Evolutionary conservation across 2,329 filamentous ascomycete genomes (phyloP).

Genomic region (Aspergillus pseudoterreus): DNA sequence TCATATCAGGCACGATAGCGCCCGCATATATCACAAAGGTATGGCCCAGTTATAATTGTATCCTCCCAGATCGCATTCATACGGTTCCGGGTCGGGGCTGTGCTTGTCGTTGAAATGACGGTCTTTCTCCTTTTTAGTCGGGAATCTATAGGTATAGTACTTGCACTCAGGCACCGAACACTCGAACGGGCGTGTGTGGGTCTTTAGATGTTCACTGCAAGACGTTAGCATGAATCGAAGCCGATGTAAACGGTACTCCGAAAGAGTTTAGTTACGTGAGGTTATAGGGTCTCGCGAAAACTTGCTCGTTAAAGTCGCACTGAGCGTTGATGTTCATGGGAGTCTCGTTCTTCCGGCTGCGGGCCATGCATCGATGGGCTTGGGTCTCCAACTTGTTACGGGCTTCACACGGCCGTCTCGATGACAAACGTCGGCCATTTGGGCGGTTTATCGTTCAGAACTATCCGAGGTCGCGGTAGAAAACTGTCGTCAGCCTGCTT

Average conservation of each 20-base stretch:
- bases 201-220: slow-evolving; percentile 86
- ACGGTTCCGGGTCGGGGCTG: slow-evolving; percentile 72
- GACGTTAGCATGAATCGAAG: slow-evolving; percentile 7
- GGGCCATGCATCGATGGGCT: too few relatives aligned
- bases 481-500: too few relatives aligned
- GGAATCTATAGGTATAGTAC: slow-evolving; percentile 86
- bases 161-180: slow-evolving; percentile 80
- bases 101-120: slow-evolving; percentile 97
- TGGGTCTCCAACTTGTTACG: too few relatives aligned
- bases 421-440: too few relatives aligned
- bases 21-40: too few relatives aligned
- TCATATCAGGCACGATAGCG: too few relatives aligned
- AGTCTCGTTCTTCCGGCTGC: too few relatives aligned
- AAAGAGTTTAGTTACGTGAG: slow-evolving; percentile 54
- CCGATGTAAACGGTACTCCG: background rate
- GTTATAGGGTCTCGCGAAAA: slow-evolving; percentile 96
- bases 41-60: slow-evolving; percentile 69
- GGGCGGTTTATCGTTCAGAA: too few relatives aligned
- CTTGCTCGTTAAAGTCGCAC: slow-evolving; percentile 52
- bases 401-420: too few relatives aligned
- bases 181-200: slow-evolving; percentile 94
- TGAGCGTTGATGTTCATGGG: too few relatives aligned
- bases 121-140: slow-evolving; percentile 95
- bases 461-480: too few relatives aligned
- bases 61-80: slow-evolving; percentile 70